Percentiles rank a stretch among this genome's conserved stretches.
Conservation (phyloP, 352 stramenopile species). For the Pythium dissimile region DNA sequence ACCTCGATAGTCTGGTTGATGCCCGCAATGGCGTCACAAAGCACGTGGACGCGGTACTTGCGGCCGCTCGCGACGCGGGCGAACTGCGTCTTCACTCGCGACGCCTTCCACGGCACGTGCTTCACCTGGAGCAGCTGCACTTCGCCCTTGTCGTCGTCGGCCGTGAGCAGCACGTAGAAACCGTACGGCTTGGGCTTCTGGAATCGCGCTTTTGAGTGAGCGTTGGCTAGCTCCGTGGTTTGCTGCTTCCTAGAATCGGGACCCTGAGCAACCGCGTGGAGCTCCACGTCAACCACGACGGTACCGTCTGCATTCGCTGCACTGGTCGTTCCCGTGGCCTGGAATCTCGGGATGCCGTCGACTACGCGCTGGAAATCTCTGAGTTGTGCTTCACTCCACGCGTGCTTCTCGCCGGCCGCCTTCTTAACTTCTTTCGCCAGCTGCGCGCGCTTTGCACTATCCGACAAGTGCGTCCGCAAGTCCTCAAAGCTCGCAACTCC, state of each 20-base stretch:
- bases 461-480: neutral
- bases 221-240: slow-evolving; percentile 10
- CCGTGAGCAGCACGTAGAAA: slow-evolving; percentile 59
- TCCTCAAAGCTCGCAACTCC: slow-evolving; percentile 5
- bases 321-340: slow-evolving; percentile 14
- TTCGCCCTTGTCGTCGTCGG: no score
- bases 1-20: slow-evolving; percentile 17
- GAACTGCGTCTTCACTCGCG: slow-evolving; percentile 30
- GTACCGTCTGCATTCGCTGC: neutral
- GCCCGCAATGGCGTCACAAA: slow-evolving; percentile 47
- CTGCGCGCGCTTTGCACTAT: slow-evolving; percentile 15
- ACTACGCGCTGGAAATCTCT: slow-evolving; percentile 42
- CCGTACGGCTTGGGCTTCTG: slow-evolving; percentile 69
- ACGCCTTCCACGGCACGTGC: slow-evolving; percentile 50
- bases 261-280: slow-evolving; percentile 16
- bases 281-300: slow-evolving; percentile 27
- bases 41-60: slow-evolving; percentile 25
- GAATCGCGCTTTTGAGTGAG: slow-evolving; percentile 23
- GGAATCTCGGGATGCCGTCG: slow-evolving; percentile 42
- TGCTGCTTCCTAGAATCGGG: slow-evolving; percentile 18
- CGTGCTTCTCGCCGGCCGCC: neutral
- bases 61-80: slow-evolving; percentile 17
- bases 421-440: slow-evolving; percentile 11
- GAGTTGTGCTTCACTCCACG: slow-evolving; percentile 20
- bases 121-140: slow-evolving; percentile 62